Base-by-base conservation (phyloP, 768 basidiomycete species). In the Gymnopilus dilepis region DNA sequence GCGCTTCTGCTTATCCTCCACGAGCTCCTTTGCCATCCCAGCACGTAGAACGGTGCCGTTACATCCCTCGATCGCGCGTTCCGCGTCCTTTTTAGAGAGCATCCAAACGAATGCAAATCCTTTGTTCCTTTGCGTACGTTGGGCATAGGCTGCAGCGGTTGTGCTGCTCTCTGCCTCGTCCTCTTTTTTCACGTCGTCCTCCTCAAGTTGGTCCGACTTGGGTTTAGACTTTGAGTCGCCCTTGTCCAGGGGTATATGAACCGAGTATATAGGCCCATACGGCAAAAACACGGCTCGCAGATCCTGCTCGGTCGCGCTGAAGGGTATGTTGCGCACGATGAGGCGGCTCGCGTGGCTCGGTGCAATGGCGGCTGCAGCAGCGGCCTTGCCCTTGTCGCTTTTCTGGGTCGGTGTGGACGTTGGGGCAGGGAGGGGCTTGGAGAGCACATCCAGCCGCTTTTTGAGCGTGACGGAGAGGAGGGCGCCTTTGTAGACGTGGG, bases 51-150 rank as follows among this genome's bases (percentile, higher is more conserved):
- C 82, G 72, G 84, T 87, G 17, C 92, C 93, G 69, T 97, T 97
- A 63, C 92, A 87, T 12, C 80, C 86, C 67, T 87, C 87, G 60
- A 97, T 80, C 0, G 94, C 95, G 54, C 80, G 79, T 72, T 95
- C 91, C 8, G 94, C 96, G 68, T 95, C 92, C 59, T 89, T 89
- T 71, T 85, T 88, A 69, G 86, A 87, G 65, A 95, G 74, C 86
- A 94, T 95, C 94, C 95, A 97, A 9, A 99, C 88, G 68, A 99
- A 98, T 0, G 95, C 97, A 66, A 97, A 99, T 0, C 96, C 95
- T 66, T 90, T 89, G 42, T 84, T 79, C 30, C 84, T 78, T 12
- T 67, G 33, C 33, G 33, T 34, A 12, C 26, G 51, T 61, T 7
- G 59, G 12, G 64, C 62, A 47, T 69, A 63, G 5, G 67, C 65